A percentile compares a stretch with the other conserved stretches of the same genome.
Evolutionary conservation across 176 grass and related monocot genomes (phyloP).

Genomic region (Secale cereale): DNA sequence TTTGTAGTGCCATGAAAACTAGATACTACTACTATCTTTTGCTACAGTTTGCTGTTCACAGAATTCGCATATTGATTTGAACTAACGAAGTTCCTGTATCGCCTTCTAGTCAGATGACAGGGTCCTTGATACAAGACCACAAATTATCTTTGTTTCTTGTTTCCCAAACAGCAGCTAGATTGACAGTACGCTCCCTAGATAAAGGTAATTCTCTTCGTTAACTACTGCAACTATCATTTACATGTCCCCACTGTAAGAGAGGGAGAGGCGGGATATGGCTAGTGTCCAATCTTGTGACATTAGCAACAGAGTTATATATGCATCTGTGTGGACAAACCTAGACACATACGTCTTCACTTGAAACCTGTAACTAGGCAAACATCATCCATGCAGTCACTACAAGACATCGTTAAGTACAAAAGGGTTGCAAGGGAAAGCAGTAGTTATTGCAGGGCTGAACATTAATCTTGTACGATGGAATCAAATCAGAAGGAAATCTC

Average conservation of each 20-base stretch:
- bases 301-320: background rate
- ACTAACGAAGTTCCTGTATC: background rate
- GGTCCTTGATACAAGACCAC: background rate
- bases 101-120: background rate
- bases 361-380: background rate
- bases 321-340: background rate
- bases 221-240: background rate
- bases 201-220: background rate
- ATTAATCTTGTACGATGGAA: conserved; percentile 25
- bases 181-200: background rate
- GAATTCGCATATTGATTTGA: background rate
- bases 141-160: background rate
- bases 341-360: background rate
- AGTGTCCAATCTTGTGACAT: background rate
- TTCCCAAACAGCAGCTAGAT: background rate
- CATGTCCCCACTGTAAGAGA: background rate
- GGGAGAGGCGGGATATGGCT: background rate
- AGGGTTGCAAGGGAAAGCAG: conserved; percentile 6
- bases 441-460: conserved; percentile 10
- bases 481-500: conserved; percentile 36
- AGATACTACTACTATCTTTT: background rate
- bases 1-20: background rate
- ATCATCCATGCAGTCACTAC: conserved; percentile 28
- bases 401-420: conserved; percentile 21
- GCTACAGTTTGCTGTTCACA: background rate